Percentiles rank a stretch among this genome's conserved stretches.
Conservation (phyloP, 2,329 filamentous ascomycete species). For the Aureobasidium leucospermi region DNA sequence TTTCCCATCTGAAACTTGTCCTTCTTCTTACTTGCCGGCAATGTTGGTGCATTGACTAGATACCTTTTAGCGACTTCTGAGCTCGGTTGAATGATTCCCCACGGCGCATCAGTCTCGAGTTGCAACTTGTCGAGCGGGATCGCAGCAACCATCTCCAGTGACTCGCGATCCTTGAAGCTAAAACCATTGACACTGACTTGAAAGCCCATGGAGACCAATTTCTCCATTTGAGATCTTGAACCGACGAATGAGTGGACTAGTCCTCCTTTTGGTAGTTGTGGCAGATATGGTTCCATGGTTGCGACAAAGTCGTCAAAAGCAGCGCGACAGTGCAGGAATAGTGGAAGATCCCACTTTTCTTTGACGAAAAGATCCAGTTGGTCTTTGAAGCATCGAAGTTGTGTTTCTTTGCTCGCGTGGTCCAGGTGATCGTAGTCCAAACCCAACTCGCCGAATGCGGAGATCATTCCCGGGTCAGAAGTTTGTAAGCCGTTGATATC, state of each 20-base stretch:
- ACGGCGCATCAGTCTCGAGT: conserved; percentile 44
- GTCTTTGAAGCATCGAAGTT: conserved; percentile 34
- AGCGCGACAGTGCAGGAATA: conserved; percentile 37
- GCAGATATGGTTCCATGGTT: conserved; percentile 35
- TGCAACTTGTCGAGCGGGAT: conserved; percentile 37
- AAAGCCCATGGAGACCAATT: conserved; percentile 32
- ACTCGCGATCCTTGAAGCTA: conserved; percentile 35
- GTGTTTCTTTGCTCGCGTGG: conserved; percentile 35
- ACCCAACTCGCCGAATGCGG: conserved; percentile 44
- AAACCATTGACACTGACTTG: conserved; percentile 46
- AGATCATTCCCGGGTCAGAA: conserved; percentile 25
- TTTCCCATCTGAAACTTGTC: conserved; percentile 37
- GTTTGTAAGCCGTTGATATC: conserved; percentile 21
- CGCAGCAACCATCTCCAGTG: conserved; percentile 36
- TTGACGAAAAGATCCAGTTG: conserved; percentile 36
- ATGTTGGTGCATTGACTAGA: conserved; percentile 30
- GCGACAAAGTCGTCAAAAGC: conserved; percentile 38
- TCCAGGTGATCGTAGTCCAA: conserved; percentile 44
- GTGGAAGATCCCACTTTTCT: conserved; percentile 30
- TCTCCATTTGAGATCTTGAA: conserved; percentile 33
- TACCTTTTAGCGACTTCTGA: conserved; percentile 37
- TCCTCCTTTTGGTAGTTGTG: conserved; percentile 30
- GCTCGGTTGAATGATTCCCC: conserved; percentile 36
- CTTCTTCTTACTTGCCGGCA: conserved; percentile 41
- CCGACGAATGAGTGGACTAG: conserved; percentile 38